Base-by-base conservation (phyloP, 805 yeast species). In the Kodamaea nitidulidarum region DNA sequence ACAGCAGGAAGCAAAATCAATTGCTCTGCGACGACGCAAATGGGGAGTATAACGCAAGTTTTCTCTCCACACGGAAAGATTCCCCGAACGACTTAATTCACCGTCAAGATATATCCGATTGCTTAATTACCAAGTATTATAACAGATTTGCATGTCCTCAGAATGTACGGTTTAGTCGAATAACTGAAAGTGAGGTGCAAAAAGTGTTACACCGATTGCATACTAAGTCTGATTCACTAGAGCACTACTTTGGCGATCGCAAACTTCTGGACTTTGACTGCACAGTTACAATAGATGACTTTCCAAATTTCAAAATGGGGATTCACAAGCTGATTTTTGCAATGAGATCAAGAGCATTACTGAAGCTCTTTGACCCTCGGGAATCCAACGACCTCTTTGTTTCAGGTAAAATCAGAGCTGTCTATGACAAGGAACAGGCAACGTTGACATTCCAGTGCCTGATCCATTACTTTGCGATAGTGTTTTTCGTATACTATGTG, bases 401-500 rank as follows among this genome's bases (percentile, higher is more conserved):
- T 2, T 46, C 52, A 4, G 56, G 54, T n/a, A 53, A 51, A 1
- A 38, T 61, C 5, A 43, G 47, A 34, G 68, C 65, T 1, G 39
- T 31, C 16, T 60, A 54, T 36, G 46, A 51, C 20, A 41, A 45
- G 2, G 36, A 35, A 4, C 31, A 33, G 2, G 37, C 36, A 2
- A 32, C 40, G 0, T 50, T 63, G 35, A 34, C 43, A 1, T 49
- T 69, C 17, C 45, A 55, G 3, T 43, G 49, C 2, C 40, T 49
- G 4, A 36, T 63, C 30, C 48, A 67, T 12, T 36, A 71, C 8
- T 54, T 65, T 22, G 58, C 81, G 2, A 50, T 75, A 7, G 44
- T 76, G 4, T 50, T 67, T 7, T 55, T 67, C 5, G 49, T 65
- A 2, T 75, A 76, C 49, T 68, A 66, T 39, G 39, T 77, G 0